Base-by-base conservation (phyloP, 371 early-diverging fungal species). In the Circinella minor region DNA sequence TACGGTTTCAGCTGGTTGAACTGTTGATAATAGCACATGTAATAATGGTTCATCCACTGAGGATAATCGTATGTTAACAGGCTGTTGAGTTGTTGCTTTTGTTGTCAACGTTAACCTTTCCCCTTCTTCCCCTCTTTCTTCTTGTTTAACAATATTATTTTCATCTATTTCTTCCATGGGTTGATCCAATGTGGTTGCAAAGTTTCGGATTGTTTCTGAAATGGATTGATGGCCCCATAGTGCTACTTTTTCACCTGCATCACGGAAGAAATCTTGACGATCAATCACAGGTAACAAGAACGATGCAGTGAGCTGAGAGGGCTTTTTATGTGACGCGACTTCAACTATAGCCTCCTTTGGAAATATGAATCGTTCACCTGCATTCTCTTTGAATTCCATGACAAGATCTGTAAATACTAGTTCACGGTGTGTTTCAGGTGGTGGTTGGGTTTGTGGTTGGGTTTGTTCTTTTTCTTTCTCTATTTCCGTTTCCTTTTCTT, bases 291-390 rank as follows among this genome's bases (percentile, higher is more conserved):
- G 71, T 15, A 71, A 15, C 13, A 66, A 36, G 46, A 68, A 65
- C 2, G 63, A 63, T 3, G 36, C 68, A 27, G 60, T 39, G 4
- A 69, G 4, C 64, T 69, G 55, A 7, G 34, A 38, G 3, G 1
- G 27, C 9, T 6, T 13, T 13, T 6, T 49, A 34, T 15, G 48
- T 3, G 73, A 65, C 10, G 57, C 38, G 2, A 67, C 46, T 57
- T 80, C 74, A 11, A 82, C 36, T 7, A 85, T 76, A 1, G 73
- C 68, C 0, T 80, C 72, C 59, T 81, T 81, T 2, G 85, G 85
- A 59, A 85, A 79, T 15, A 81, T 43, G 20, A 75, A 80, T 34
- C 83, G 76, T 57, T 85, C 85, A n/a, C 74, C 76, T 8, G 81
- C 70, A 3, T 67, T 62, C 34, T 82, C 85, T 46, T 77, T 78